phyloP scores from a whole-genome alignment of 1,139 yeast species.

The Suhomyces terraborum region DNA sequence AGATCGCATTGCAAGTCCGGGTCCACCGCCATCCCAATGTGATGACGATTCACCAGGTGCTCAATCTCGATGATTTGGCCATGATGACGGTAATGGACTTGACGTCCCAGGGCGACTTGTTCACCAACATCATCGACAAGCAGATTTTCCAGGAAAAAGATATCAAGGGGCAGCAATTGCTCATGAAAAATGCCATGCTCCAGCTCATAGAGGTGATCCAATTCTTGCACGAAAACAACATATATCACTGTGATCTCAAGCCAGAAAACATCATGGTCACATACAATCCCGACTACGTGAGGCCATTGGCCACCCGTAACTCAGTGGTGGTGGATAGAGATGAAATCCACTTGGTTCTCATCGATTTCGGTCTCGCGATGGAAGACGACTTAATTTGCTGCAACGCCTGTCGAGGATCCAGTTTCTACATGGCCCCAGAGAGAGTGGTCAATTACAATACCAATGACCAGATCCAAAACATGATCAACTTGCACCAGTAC shows the following conservation, averaged over 20 bases:
- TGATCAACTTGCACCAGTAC: slow-evolving; percentile 33
- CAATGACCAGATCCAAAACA: slow-evolving; percentile 29
- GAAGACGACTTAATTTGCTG: slow-evolving; percentile 58
- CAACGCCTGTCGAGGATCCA: slow-evolving; percentile 81
- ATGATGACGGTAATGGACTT: slow-evolving; percentile 81
- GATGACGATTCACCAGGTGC: slow-evolving; percentile 73
- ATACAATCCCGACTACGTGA: slow-evolving; percentile 32
- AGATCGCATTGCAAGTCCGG: slow-evolving; percentile 68
- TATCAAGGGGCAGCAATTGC: slow-evolving; percentile 35
- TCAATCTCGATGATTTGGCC: slow-evolving; percentile 54
- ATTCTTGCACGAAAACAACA: slow-evolving; percentile 64
- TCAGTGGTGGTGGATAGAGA: slow-evolving; percentile 43
- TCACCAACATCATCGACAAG: slow-evolving; percentile 73
- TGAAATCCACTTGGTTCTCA: slow-evolving; percentile 62
- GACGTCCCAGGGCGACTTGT: slow-evolving; percentile 79
- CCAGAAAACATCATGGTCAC: slow-evolving; percentile 81
- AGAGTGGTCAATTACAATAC: slow-evolving; percentile 56
- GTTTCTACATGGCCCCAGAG: slow-evolving; percentile 94
- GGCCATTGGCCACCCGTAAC: slow-evolving; percentile 15
- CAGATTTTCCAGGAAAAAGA: slow-evolving; percentile 48
- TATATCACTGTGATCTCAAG: slow-evolving; percentile 88
- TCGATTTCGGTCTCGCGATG: slow-evolving; percentile 87
- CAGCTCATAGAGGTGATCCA: slow-evolving; percentile 75
- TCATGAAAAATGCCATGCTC: slow-evolving; percentile 70
- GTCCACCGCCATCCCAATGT: slow-evolving; percentile 81